Base-by-base conservation (phyloP, 1,284 basidiomycete species). In the Marasmius oreades region DNA sequence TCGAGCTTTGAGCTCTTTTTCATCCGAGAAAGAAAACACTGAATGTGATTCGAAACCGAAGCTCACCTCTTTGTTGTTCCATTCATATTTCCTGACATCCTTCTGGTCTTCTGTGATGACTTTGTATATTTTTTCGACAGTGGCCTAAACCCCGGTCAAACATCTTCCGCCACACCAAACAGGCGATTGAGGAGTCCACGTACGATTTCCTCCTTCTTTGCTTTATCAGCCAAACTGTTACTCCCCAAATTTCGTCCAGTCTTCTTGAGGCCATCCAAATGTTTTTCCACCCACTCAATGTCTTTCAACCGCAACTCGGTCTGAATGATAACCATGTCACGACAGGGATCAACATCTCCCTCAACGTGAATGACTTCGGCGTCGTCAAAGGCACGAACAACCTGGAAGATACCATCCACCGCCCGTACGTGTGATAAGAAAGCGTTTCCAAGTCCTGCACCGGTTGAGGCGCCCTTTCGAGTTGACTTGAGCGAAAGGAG, bases 291-390 rank as follows among this genome's bases (percentile, higher is more conserved):
- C 97, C 97, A 99, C 69, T 99, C 97, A 62, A 97, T 97, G 72
- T 99, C 97, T 77, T 99, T 99, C 55, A 99, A 76, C 51, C 95
- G 81, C 37, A 98, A 77, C 73, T 98, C 95, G 33, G 86, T 97
- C 63, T 90, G 89, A 70, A 99, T 99, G 69, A 98, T 98, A 64
- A 93, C 88, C 96, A 99, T 98, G 73, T 99, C 97, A 61, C 97
- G 89, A 53, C 92, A 66, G 20, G 97, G 97, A 75, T 99, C 82
- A 58, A 99, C 95, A 64, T 99, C 97, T 53, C 97, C 97, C 74
- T 99, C 97, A 66, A 99, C 97, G 74, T 99, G 97, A 64, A 93
- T 98, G 70, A 99, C 95, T 69, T 99, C 97, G 36, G 94, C 91
- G 67, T 99, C 97, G 69, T 98, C 96, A 70, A 99, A 99, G 6